These are phyloP conservation scores for Lactifluus echinatus DNA, from an alignment of 768 basidiomycete genomes.

Conservation along the genomic window DNA sequence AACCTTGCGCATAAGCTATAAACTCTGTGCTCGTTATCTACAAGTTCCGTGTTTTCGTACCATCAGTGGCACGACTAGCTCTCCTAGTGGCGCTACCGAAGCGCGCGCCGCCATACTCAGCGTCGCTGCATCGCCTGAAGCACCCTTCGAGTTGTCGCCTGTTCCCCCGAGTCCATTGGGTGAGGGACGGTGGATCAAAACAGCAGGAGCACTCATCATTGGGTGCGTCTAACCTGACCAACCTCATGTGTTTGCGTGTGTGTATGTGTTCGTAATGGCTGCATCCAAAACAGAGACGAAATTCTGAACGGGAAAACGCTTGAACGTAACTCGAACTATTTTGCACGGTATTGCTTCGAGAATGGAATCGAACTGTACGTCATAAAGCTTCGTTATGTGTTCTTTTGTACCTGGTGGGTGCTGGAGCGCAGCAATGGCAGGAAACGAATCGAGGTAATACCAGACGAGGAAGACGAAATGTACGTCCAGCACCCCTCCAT, in stretches of 20 bases:
- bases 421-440: conserved; percentile 31
- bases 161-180: conserved; percentile 59
- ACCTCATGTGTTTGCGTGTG: not conserved
- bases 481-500: conserved; percentile 37
- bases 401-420: conserved; percentile 16
- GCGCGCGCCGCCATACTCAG: not conserved
- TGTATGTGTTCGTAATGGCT: no score
- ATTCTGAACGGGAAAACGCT: conserved; percentile 88
- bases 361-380: conserved; percentile 70
- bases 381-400: conserved; percentile 15
- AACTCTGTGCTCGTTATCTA: conserved; percentile 4
- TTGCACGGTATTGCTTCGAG: conserved; percentile 85
- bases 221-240: conserved; percentile 38
- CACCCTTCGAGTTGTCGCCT: conserved; percentile 43
- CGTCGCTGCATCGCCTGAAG: conserved; percentile 1
- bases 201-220: conserved; percentile 68
- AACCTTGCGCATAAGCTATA: not conserved
- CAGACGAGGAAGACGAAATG: conserved; percentile 90
- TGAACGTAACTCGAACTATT: conserved; percentile 77
- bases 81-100: not conserved
- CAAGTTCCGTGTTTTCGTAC: not conserved
- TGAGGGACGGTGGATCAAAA: conserved; percentile 60
- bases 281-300: no score
- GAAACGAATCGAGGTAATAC: conserved; percentile 83
- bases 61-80: not conserved